Percentiles rank a stretch among this genome's conserved stretches.
These are phyloP conservation scores for Aureobasidium vineae DNA, from an alignment of 2,329 filamentous ascomycete species.

Conservation along the genomic window DNA sequence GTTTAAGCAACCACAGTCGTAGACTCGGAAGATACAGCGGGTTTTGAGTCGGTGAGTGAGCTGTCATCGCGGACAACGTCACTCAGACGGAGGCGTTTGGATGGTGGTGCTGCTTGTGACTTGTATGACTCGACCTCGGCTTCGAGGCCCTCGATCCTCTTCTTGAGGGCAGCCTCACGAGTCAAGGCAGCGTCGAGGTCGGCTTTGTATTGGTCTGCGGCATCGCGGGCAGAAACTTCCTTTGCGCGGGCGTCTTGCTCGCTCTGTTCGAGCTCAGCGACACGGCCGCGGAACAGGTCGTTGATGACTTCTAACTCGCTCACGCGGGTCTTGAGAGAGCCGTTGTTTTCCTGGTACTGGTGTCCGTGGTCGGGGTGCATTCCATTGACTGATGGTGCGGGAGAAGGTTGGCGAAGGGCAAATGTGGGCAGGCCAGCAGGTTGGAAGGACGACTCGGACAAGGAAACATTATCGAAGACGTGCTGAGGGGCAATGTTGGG, in stretches of 20 bases:
- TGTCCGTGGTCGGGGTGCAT: slow-evolving; percentile 67
- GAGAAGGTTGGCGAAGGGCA: slow-evolving; percentile 55
- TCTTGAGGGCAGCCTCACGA: slow-evolving; percentile 77
- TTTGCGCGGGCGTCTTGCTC: slow-evolving; percentile 66
- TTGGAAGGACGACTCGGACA: slow-evolving; percentile 69
- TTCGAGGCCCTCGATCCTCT: slow-evolving; percentile 76
- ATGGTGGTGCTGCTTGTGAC: slow-evolving; percentile 11
- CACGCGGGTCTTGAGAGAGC: slow-evolving; percentile 88
- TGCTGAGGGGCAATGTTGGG: slow-evolving; percentile 70
- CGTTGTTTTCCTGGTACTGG: slow-evolving; percentile 79
- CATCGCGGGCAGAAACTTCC: slow-evolving; percentile 58
- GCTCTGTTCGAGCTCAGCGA: slow-evolving; percentile 73
- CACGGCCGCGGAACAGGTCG: slow-evolving; percentile 63
- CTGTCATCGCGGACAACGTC: slow-evolving; percentile 26
- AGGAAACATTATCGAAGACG: slow-evolving; percentile 68
- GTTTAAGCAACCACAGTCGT: slow-evolving; percentile 11
- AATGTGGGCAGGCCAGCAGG: slow-evolving; percentile 49
- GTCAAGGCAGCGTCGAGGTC: slow-evolving; percentile 72
- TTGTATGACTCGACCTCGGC: slow-evolving; percentile 21
- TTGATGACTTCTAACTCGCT: slow-evolving; percentile 95
- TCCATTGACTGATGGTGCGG: slow-evolving; percentile 57
- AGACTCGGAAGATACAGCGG: neutral
- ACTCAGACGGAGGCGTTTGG: slow-evolving; percentile 29
- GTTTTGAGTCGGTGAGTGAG: neutral
- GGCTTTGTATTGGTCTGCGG: slow-evolving; percentile 56